A percentile compares a stretch with the other conserved stretches of the same genome.
Conservation (phyloP, 2,329 filamentous ascomycete species). For the Neocucurbitaria cava region DNA sequence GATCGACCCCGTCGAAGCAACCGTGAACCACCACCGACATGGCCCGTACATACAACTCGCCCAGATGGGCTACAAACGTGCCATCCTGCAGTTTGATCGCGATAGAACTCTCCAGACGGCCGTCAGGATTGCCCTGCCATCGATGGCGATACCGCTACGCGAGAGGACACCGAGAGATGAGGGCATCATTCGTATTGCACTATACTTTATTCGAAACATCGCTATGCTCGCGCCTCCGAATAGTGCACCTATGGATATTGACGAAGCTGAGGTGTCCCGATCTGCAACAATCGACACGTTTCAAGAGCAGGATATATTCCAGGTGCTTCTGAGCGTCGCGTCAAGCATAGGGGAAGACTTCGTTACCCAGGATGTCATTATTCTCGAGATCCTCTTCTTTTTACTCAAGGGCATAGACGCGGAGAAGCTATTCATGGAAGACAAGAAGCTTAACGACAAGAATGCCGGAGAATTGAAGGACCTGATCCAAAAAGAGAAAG, state of each 20-base stretch:
- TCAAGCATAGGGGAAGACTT: constrained; percentile 97
- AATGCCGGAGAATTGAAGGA: constrained; percentile 76
- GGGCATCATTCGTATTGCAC: constrained; percentile 86
- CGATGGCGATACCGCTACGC: constrained; percentile 78
- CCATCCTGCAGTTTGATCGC: constrained; percentile 82
- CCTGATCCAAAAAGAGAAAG: constrained; percentile 81
- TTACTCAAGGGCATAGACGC: constrained; percentile 88
- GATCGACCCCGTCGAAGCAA: constrained; percentile 79
- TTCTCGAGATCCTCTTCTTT: constrained; percentile 92
- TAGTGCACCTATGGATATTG: constrained; percentile 78
- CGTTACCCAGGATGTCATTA: constrained; percentile 82
- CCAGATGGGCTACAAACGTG: constrained; percentile 88
- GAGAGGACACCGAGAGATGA: constrained; percentile 83
- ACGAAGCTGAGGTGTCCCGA: constrained; percentile 86
- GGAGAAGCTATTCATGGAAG: constrained; percentile 83
- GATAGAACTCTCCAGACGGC: constrained; percentile 80
- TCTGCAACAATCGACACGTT: constrained; percentile 90
- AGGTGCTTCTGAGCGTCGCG: constrained; percentile 81
- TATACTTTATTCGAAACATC: constrained; percentile 90
- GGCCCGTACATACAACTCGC: constrained; percentile 87
- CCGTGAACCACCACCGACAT: constrained; percentile 90
- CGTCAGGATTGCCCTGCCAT: constrained; percentile 80
- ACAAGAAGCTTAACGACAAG: constrained; percentile 71
- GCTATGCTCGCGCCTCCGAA: constrained; percentile 80
- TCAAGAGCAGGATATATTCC: constrained; percentile 87